Evolutionary conservation across 2,329 filamentous ascomycete genomes (phyloP), one percentile per base, ranked within the genome.

Genomic region (Alternaria gaisen): DNA sequence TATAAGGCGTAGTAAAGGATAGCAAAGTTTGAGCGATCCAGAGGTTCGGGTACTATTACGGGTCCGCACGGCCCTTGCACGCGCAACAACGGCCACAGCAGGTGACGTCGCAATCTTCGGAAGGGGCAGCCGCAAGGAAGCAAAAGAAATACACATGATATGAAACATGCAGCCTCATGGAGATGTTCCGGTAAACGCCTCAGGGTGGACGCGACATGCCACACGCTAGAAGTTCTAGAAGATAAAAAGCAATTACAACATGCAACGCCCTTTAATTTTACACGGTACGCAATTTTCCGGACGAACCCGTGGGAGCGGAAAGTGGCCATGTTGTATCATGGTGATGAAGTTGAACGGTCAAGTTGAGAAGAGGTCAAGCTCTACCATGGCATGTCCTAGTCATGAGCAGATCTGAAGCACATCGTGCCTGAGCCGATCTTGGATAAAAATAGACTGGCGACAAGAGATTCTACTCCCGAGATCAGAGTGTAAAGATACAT

Each of bases 331-430:
- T 48, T 20, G 38, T 36, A 48, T 24, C 26, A 28, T 36, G 8
- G 18, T 12, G 38, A 53, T 56, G 53, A 46, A 41, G 53, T 24
- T 22, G 53, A 53, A 53, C 53, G 41, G 44, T 62, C 22, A 44
- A 30, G 28, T 34, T 30, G 46, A n/a, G 38, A 18, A 20, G 22
- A 47, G 32, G 26, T 9, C 20, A 48, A 38, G 26, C n/a, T 40
- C 30, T 64, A 44, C 47, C 28, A 54, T 59, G 51, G 41, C 42
- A 47, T 28, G 34, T 57, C 36, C 11, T 32, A 30, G 56, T 56
- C 56, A 36, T 44, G n/a, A 54, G 34, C 38, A 36, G 54, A 48
- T 57, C 61, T 69, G 65, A 70, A 56, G 65, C 69, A 68, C 32
- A 30, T 54, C 16, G 52, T 64, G 70, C 70, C 65, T 53, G 64